These are phyloP conservation scores for Cercospora janseana DNA, from an alignment of 2,329 filamentous ascomycete species.

Conservation along the genomic window DNA sequence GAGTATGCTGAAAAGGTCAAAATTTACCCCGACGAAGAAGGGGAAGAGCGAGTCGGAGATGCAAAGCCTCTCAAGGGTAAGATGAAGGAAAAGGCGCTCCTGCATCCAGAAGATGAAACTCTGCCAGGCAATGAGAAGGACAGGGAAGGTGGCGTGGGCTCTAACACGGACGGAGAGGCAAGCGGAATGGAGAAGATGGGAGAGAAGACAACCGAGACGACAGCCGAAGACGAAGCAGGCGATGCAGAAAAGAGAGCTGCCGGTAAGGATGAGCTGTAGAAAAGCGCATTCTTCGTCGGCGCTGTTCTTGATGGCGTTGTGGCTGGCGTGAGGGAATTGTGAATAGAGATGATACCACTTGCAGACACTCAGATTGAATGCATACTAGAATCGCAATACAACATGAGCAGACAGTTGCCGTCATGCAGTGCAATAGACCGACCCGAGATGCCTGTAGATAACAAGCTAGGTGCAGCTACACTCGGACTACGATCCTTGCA, in stretches of 20 bases:
- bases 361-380: background rate
- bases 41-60: conserved; percentile 18
- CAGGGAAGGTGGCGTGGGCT: background rate
- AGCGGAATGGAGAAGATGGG: conserved; percentile 14
- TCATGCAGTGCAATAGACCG: too few species aligned
- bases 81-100: background rate
- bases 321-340: conserved; percentile 4
- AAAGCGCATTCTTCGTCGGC: conserved; percentile 4
- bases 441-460: too few species aligned
- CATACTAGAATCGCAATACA: too few species aligned
- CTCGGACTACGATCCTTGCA: conserved; percentile 2
- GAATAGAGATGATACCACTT: conserved; percentile 2
- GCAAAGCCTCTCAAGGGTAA: background rate
- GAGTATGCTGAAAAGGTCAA: conserved; percentile 76
- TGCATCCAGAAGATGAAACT: conserved; percentile 10
- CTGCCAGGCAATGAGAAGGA: background rate
- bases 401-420: too few species aligned
- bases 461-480: too few species aligned
- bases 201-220: conserved; percentile 10
- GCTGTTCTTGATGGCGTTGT: conserved; percentile 11
- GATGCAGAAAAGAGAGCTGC: background rate
- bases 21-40: conserved; percentile 25
- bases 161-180: conserved; percentile 9
- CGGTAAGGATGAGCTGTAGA: conserved; percentile 9
- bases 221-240: background rate